These are phyloP conservation scores for Macrophomina phaseolina DNA, from an alignment of 2,329 filamentous ascomycete genomes.

Conservation along the genomic window DNA sequence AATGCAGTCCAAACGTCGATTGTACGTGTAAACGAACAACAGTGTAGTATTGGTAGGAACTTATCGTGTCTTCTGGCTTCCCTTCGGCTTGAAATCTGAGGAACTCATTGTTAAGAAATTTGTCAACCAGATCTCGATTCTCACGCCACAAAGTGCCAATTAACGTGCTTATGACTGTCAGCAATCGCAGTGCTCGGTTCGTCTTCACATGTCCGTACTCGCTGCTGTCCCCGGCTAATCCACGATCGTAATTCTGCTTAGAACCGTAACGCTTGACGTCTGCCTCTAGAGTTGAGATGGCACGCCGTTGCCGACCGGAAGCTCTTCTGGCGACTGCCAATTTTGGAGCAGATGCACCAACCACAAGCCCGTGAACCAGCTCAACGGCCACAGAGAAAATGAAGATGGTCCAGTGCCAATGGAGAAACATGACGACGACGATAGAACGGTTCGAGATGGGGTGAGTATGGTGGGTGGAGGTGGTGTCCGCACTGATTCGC, in stretches of 20 bases:
- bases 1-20: neutral
- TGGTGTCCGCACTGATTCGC: too few relatives aligned
- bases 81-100: conserved; percentile 1
- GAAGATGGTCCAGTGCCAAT: too few relatives aligned
- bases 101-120: conserved; percentile 3
- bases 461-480: too few relatives aligned
- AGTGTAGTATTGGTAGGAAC: conserved; percentile 3
- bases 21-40: neutral
- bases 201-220: neutral
- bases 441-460: too few relatives aligned
- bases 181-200: too few relatives aligned
- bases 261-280: neutral
- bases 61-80: neutral
- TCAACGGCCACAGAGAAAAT: too few relatives aligned
- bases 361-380: too few relatives aligned
- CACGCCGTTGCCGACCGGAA: neutral
- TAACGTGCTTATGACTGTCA: neutral
- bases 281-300: neutral
- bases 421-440: too few relatives aligned
- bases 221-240: neutral
- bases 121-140: neutral
- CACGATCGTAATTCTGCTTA: neutral
- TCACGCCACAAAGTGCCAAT: conserved; percentile 1
- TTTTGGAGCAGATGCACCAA: too few relatives aligned
- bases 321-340: neutral